phyloP scores from a whole-genome alignment of 2,329 filamentous ascomycete species.

The Xylaria sp. region DNA sequence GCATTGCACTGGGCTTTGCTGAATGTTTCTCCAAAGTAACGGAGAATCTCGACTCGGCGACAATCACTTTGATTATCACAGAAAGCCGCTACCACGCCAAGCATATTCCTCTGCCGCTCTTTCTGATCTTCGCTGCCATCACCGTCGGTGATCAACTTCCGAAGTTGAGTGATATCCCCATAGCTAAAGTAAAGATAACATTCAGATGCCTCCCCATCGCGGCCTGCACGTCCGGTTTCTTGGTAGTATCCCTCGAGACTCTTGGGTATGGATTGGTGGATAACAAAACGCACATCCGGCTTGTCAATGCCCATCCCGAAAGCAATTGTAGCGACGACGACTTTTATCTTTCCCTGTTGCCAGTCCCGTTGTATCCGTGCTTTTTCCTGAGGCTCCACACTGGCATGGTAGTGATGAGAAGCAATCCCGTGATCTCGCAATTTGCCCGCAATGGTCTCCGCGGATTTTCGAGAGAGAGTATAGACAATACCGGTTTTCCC shows the following conservation, averaged over 20 bases:
- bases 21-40: conserved; percentile 94
- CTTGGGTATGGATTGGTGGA: conserved; percentile 92
- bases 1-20: conserved; percentile 74
- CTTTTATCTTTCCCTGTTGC: conserved; percentile 82
- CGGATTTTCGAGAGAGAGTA: conserved; percentile 84
- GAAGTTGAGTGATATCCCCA: conserved; percentile 76
- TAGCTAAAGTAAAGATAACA: conserved; percentile 93
- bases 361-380: conserved; percentile 78
- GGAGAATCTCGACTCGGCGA: conserved; percentile 84
- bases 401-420: conserved; percentile 88
- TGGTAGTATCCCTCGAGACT: conserved; percentile 98
- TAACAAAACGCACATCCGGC: conserved; percentile 93
- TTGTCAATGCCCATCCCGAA: conserved; percentile 99
- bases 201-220: conserved; percentile 86
- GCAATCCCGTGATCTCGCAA: conserved; percentile 72
- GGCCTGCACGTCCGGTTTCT: conserved; percentile 92
- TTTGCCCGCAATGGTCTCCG: conserved; percentile 80
- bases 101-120: conserved; percentile 83
- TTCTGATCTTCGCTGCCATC: conserved; percentile 83
- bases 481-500: conserved; percentile 91
- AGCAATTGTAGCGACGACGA: conserved; percentile 97
- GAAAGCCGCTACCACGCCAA: conserved; percentile 84
- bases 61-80: conserved; percentile 92
- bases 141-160: conserved; percentile 83
- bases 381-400: conserved; percentile 75